These are phyloP conservation scores for Neopestalotiopsis sp. DNA, from an alignment of 2,329 filamentous ascomycete species.

Conservation along the genomic window DNA sequence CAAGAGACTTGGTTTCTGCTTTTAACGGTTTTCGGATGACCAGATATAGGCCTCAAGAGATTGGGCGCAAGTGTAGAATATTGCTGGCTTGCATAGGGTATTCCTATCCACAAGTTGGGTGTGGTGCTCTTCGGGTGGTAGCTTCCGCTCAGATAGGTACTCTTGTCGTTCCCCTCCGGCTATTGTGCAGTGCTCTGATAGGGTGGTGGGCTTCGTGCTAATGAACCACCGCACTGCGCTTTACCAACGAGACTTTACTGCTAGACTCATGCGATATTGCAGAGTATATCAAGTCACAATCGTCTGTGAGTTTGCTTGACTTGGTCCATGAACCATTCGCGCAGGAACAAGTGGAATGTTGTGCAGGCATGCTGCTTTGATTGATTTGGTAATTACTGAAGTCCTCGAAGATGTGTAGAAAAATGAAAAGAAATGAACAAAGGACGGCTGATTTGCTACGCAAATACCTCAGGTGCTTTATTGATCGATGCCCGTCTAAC, in stretches of 20 bases:
- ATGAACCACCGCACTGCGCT: no score
- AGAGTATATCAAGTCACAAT: no score
- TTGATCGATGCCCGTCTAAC: neutral
- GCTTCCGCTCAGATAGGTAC: no score
- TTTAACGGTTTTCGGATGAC: neutral
- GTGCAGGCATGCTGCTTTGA: neutral
- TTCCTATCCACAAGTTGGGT: neutral
- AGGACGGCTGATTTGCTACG: neutral
- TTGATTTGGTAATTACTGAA: constrained; percentile 2
- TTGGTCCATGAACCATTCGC: neutral
- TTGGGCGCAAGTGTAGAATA: no score
- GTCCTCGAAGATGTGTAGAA: neutral
- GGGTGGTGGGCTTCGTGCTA: no score
- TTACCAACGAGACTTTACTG: no score
- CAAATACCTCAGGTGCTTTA: neutral
- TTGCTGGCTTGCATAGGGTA: no score
- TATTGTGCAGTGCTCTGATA: no score
- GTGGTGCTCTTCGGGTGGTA: neutral
- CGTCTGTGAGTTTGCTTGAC: neutral
- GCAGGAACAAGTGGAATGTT: neutral
- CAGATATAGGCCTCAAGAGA: no score
- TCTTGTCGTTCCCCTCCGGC: no score
- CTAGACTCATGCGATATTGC: no score
- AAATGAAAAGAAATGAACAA: neutral
- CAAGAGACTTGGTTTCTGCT: neutral